Percentiles rank a stretch among this genome's conserved stretches.
These are phyloP conservation scores for Kwoniella sp. DNA, from an alignment of 768 basidiomycete species.

Conservation along the genomic window DNA sequence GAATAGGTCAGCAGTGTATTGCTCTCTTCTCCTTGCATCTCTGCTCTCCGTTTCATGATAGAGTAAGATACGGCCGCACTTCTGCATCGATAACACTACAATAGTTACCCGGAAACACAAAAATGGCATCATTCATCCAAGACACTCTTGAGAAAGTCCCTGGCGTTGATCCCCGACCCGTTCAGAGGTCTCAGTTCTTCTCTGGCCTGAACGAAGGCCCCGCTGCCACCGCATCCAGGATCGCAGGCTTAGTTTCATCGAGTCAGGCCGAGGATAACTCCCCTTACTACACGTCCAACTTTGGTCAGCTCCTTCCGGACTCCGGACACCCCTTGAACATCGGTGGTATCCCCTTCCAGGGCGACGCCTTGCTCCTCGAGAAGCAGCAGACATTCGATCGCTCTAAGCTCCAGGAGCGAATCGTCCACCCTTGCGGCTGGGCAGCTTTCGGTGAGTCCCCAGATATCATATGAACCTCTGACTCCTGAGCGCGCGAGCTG, in stretches of 20 bases:
- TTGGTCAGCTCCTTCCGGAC: constrained; percentile 53
- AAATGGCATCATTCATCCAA: constrained; percentile 36
- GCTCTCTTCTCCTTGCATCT: too few relatives aligned
- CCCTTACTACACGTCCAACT: constrained; percentile 48
- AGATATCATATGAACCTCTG: background rate
- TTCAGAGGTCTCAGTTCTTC: constrained; percentile 48
- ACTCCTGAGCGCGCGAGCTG: background rate
- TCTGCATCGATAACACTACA: background rate
- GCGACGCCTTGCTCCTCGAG: constrained; percentile 50
- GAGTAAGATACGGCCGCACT: too few relatives aligned
- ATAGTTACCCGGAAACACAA: background rate
- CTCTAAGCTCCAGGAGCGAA: constrained; percentile 48
- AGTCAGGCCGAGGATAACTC: constrained; percentile 43
- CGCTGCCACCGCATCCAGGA: constrained; percentile 44
- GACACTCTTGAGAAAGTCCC: constrained; percentile 41
- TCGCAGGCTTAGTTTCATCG: constrained; percentile 46
- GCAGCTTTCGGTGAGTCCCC: constrained; percentile 36
- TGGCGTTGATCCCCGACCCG: constrained; percentile 50
- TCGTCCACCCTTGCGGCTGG: constrained; percentile 53
- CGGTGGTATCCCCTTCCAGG: constrained; percentile 50
- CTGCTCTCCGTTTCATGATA: too few relatives aligned
- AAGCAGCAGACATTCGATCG: constrained; percentile 54
- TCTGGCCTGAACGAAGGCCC: constrained; percentile 53
- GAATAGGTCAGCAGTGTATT: too few relatives aligned
- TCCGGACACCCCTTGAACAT: constrained; percentile 48